Percentiles rank a stretch among this genome's conserved stretches.
phyloP scores from a whole-genome alignment of 1,139 yeast species.

The Taiozyma sp. region DNA sequence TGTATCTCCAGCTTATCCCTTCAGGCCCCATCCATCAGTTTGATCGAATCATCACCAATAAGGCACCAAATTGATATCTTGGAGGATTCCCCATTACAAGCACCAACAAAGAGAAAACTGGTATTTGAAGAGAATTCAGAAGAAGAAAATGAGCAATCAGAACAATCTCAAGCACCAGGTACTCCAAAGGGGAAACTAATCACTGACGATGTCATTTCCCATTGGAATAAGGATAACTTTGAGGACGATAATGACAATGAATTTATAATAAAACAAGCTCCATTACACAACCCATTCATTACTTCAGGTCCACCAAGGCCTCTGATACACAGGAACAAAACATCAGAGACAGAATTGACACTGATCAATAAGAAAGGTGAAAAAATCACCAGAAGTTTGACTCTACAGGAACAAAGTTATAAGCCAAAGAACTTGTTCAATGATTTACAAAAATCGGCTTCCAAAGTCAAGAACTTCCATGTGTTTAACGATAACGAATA shows the following conservation, averaged over 20 bases:
- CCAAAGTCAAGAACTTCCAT: neutral
- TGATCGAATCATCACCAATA: slow-evolving; percentile 7
- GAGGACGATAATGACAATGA: slow-evolving; percentile 14
- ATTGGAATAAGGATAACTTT: slow-evolving; percentile 17
- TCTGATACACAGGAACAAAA: slow-evolving; percentile 13
- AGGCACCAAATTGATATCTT: slow-evolving; percentile 1
- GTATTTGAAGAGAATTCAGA: slow-evolving; percentile 5
- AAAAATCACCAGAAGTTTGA: slow-evolving; percentile 13
- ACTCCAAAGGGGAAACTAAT: slow-evolving; percentile 21
- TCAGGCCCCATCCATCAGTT: neutral
- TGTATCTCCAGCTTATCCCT: neutral
- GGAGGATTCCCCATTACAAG: slow-evolving; percentile 9
- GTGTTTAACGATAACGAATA: slow-evolving; percentile 9
- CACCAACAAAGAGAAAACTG: slow-evolving; percentile 16
- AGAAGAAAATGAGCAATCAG: slow-evolving; percentile 5
- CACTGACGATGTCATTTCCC: slow-evolving; percentile 12
- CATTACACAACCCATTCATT: slow-evolving; percentile 17
- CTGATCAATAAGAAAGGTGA: slow-evolving; percentile 24
- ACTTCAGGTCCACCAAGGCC: neutral
- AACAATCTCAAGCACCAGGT: neutral
- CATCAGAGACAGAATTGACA: slow-evolving; percentile 17
- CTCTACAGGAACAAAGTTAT: slow-evolving; percentile 8
- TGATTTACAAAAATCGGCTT: slow-evolving; percentile 1
- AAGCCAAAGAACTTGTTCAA: slow-evolving; percentile 12
- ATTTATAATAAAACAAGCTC: slow-evolving; percentile 6